These are phyloP conservation scores for Hansenula lynferdii DNA, from an alignment of 1,139 yeast genomes.

Conservation along the genomic window DNA sequence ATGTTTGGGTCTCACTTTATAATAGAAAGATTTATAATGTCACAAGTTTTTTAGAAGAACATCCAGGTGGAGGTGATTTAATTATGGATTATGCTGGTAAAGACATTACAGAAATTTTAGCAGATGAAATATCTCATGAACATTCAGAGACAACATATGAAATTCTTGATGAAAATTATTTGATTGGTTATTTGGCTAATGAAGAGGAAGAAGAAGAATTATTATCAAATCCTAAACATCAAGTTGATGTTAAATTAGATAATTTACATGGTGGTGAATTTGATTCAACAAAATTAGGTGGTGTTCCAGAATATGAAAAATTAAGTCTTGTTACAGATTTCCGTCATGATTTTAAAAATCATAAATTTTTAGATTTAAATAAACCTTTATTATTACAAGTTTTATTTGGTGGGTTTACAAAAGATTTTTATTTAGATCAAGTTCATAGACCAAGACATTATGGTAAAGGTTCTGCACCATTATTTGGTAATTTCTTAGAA, in stretches of 20 bases:
- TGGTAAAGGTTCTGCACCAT: conserved; percentile 87
- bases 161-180: conserved; percentile 72
- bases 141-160: conserved; percentile 89
- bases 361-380: conserved; percentile 80
- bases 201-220: conserved; percentile 54
- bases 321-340: conserved; percentile 78
- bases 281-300: conserved; percentile 52
- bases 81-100: conserved; percentile 76
- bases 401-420: conserved; percentile 63
- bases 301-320: conserved; percentile 67
- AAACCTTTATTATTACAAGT: conserved; percentile 82
- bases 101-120: conserved; percentile 76
- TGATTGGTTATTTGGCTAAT: conserved; percentile 61
- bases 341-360: conserved; percentile 61
- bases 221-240: conserved; percentile 33
- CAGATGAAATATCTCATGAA: conserved; percentile 62
- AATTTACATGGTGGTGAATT: conserved; percentile 23
- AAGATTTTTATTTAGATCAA: conserved; percentile 90
- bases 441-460: conserved; percentile 97
- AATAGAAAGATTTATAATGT: conserved; percentile 82
- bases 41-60: conserved; percentile 71
- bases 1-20: conserved; percentile 76
- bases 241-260: conserved; percentile 34
- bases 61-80: conserved; percentile 83
- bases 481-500: conserved; percentile 71